These are phyloP conservation scores for Eugenia klotzschiana DNA, from an alignment of 441 rosid genomes.

Conservation along the genomic window DNA sequence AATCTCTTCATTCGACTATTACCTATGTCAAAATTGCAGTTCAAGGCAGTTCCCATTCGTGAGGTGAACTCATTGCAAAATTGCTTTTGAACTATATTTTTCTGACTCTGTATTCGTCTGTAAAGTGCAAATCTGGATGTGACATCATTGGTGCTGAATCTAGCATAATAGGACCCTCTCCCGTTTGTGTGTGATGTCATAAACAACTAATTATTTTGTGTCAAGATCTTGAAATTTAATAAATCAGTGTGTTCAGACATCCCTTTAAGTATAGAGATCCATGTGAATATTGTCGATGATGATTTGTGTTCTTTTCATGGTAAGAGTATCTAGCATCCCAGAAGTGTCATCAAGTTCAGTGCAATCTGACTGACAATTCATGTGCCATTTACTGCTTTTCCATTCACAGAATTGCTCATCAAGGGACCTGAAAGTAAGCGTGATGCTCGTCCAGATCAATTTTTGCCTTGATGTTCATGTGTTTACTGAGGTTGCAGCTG, in stretches of 20 bases:
- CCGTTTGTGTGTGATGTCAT: background rate
- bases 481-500: too few species aligned
- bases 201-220: background rate
- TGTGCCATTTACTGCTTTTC: background rate
- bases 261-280: background rate
- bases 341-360: background rate
- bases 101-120: background rate
- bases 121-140: background rate
- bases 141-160: background rate
- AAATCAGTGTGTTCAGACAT: background rate
- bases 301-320: background rate
- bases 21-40: background rate
- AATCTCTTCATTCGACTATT: background rate
- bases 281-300: background rate
- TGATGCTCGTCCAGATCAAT: background rate
- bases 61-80: background rate
- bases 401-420: background rate
- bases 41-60: background rate
- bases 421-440: background rate
- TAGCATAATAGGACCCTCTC: background rate
- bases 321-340: background rate
- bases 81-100: background rate
- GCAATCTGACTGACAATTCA: background rate
- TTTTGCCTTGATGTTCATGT: too few species aligned
- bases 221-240: background rate